Conservation (phyloP, 2,329 filamentous ascomycete genomes). For the Neocucurbitaria cava region DNA sequence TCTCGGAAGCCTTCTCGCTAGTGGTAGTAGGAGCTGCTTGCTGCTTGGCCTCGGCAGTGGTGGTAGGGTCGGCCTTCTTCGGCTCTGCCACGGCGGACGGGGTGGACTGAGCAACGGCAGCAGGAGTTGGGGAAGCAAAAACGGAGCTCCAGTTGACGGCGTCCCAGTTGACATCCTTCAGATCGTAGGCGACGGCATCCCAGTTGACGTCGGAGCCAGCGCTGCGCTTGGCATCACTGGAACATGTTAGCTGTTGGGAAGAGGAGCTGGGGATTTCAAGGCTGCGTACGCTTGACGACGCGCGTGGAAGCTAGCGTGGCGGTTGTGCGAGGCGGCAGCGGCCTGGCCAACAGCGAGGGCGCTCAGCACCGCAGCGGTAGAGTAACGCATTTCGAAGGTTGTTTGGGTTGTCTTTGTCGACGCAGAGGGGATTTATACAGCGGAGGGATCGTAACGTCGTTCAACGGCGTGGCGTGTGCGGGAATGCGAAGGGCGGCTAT, state of each 20-base stretch:
- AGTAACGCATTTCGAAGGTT: constrained; percentile 42
- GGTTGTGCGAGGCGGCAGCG: constrained; percentile 39
- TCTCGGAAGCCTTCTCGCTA: constrained; percentile 10
- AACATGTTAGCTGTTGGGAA: constrained; percentile 12
- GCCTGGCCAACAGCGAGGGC: constrained; percentile 46
- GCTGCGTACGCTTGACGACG: constrained; percentile 42
- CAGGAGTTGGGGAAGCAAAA: constrained; percentile 22
- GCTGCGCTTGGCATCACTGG: constrained; percentile 41
- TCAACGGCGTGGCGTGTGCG: constrained; percentile 27
- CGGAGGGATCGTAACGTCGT: constrained; percentile 33
- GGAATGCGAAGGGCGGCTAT: constrained; percentile 2
- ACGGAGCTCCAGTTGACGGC: constrained; percentile 35
- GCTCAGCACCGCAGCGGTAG: constrained; percentile 47
- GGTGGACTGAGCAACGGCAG: constrained; percentile 9
- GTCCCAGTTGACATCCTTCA: constrained; percentile 37
- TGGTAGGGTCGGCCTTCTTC: not conserved
- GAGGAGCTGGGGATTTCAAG: not conserved
- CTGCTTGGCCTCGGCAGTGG: constrained; percentile 14
- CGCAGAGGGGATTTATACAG: constrained; percentile 15
- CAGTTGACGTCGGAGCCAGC: constrained; percentile 36
- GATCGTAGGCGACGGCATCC: constrained; percentile 33
- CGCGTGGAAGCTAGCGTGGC: constrained; percentile 47
- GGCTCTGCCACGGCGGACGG: not conserved
- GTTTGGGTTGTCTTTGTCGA: constrained; percentile 7
- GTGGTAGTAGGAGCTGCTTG: constrained; percentile 14